Percentiles rank a stretch among this genome's conserved stretches.
Conservation (phyloP, 106 monocot species). For the Acorus gramineus region DNA sequence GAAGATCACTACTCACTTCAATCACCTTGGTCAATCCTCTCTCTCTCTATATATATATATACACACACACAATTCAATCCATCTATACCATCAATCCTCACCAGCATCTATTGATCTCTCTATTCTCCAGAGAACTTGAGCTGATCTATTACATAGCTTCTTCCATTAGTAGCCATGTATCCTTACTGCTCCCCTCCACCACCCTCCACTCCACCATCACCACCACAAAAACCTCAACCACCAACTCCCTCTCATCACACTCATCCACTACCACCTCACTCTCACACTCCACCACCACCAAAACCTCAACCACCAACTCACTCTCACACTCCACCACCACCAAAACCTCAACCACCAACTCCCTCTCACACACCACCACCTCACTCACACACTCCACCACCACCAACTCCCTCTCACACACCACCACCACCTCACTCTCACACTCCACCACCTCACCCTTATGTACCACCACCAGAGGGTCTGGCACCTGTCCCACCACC, state of each 20-base stretch:
- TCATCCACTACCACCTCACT: neutral
- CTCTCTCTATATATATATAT: too few relatives aligned
- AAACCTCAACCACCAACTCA: conserved; percentile 10
- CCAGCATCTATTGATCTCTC: too few relatives aligned
- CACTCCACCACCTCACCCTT: neutral
- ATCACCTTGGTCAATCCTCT: too few relatives aligned
- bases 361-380: conserved; percentile 2
- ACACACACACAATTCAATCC: too few relatives aligned
- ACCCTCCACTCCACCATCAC: conserved; percentile 1
- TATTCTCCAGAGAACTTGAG: too few relatives aligned
- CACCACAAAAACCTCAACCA: neutral
- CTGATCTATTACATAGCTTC: too few relatives aligned
- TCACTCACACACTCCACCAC: neutral
- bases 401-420: conserved; percentile 16
- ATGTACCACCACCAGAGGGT: neutral
- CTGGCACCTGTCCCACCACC: neutral
- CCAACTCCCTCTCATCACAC: conserved; percentile 1
- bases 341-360: neutral
- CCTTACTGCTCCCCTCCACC: conserved; percentile 1
- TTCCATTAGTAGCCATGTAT: too few relatives aligned
- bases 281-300: conserved; percentile 2
- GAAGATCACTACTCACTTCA: too few relatives aligned
- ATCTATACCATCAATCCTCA: too few relatives aligned
- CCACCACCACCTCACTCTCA: neutral
- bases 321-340: neutral